Conservation (phyloP, 2,329 filamentous ascomycete species). For the Juglanconis sp. region DNA sequence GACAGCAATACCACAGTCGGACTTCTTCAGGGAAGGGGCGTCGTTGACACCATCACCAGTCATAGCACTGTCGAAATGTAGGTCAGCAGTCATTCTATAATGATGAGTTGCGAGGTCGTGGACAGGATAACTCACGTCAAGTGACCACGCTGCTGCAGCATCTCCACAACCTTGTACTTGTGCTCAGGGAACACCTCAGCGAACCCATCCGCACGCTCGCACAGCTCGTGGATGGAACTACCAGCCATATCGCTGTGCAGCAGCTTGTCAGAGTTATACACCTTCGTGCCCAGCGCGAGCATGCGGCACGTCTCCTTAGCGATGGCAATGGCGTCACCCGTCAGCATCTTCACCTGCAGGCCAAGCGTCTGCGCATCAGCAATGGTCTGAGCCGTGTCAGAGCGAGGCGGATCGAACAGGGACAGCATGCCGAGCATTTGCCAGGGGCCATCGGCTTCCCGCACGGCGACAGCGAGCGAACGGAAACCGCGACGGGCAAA, state of each 20-base stretch:
- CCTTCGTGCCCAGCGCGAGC: slow-evolving; percentile 74
- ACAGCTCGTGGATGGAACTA: slow-evolving; percentile 71
- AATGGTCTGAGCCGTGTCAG: slow-evolving; percentile 76
- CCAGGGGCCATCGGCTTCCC: slow-evolving; percentile 74
- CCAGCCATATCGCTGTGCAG: slow-evolving; percentile 73
- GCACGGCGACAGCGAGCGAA: slow-evolving; percentile 73
- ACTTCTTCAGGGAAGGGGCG: slow-evolving; percentile 70
- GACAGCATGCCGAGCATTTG: slow-evolving; percentile 72
- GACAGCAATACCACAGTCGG: slow-evolving; percentile 71
- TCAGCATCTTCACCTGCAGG: slow-evolving; percentile 78
- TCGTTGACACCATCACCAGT: slow-evolving; percentile 76
- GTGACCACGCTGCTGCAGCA: slow-evolving; percentile 57
- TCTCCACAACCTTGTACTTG: slow-evolving; percentile 74
- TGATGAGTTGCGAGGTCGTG: slow-evolving; percentile 48
- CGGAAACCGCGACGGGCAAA: slow-evolving; percentile 78
- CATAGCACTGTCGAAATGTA: slow-evolving; percentile 55
- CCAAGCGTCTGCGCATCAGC: slow-evolving; percentile 72
- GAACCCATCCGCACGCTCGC: slow-evolving; percentile 71
- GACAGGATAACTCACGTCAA: slow-evolving; percentile 23
- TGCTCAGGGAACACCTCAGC: slow-evolving; percentile 73
- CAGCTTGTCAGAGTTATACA: slow-evolving; percentile 76
- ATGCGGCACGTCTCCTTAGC: slow-evolving; percentile 82
- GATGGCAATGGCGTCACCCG: slow-evolving; percentile 76
- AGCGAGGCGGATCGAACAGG: slow-evolving; percentile 77
- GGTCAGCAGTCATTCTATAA: neutral